Base-by-base conservation (phyloP, 139 green algal species). In the Chlamydomonas sp. region DNA sequence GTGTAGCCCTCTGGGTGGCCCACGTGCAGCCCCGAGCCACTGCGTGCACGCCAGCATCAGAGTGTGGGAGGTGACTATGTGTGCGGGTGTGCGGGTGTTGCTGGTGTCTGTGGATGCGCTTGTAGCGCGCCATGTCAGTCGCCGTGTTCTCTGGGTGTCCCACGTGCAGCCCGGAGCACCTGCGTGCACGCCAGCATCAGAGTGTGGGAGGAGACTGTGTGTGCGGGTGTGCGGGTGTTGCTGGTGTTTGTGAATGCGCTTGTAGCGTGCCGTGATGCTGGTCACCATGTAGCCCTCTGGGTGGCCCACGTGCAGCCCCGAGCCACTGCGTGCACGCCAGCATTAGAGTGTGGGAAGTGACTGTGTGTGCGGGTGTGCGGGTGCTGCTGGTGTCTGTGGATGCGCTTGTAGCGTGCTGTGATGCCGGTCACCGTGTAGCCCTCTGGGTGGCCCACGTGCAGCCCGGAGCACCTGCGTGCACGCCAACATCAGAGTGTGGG, bases 351-450 rank as follows among this genome's bases (percentile, higher is more conserved):
- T n/a, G n/a, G n/a, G n/a, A n/a, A n/a, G n/a, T n/a, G n/a, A n/a
- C n/a, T n/a, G n/a, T n/a, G n/a, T n/a, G n/a, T n/a, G n/a, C n/a
- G n/a, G n/a, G n/a, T n/a, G n/a, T n/a, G n/a, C n/a, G n/a, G n/a
- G n/a, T n/a, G n/a, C n/a, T n/a, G n/a, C n/a, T n/a, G n/a, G n/a
- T n/a, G n/a, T n/a, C n/a, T n/a, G n/a, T n/a, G n/a, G 88, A 97
- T 96, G 71, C 95, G 88, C 82, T 98, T 98, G 82, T 96, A 98
- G 2, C 95, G 82, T 3, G 95, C 88, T 49, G 97, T 75, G 72
- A 99, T 98, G 85, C 98, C 95, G 35, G 90, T 96, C 38, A 89
- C 90, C 4, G 91, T 96, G 81, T 97, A 97, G 34, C 90, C 90
- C 65, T 95, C 89, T 24, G 89, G 88, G 79, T 96, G 90, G 2